Evolutionary conservation across 768 basidiomycete species (phyloP), one percentile per base, ranked within the genome.

Genomic region (Lenzites betulinus): DNA sequence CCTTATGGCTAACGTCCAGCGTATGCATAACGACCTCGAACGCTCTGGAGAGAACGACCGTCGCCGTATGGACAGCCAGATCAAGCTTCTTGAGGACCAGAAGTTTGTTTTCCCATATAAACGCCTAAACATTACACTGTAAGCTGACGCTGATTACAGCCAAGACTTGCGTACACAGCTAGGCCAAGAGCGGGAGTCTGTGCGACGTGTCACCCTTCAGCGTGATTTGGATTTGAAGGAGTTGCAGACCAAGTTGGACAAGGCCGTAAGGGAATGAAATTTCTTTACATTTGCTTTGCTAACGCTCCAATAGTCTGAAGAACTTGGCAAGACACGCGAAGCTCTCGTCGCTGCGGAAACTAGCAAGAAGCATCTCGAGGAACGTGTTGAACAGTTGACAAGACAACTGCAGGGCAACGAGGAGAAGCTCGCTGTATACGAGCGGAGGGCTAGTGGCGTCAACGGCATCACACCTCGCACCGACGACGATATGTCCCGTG

Each of bases 11-110:
- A 95, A 92, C 69, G 87, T 96, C 23, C 93, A 95, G 74, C 89
- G 84, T 69, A 93, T 97, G 86, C 92, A 93, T 67, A 85, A 84
- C 56, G 95, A 97, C 66, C 79, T 92, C 7, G 93, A 95, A 69
- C 82, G 87, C 51, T 89, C 90, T 0, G 86, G 88, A 7, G 87
- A 89, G 70, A 95, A 92, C 59, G 92, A 95, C 66, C 83, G 92
- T 20, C 79, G 85, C 15, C 84, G 93, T 8, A 75, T 95, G 35
- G 94, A 97, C 73, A 86, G 79, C 56, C 88, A 93, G 66, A 74
- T 93, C 42, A 85, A 91, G 65, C 80, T 88, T 74, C 74, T 94
- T 54, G 91, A 95, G 69, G 77, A 77, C 41, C 94, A 96, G 69
- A 83, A 82, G 92, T 96, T 68, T 58, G 84, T 77, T 13, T 28